These are phyloP conservation scores for Leishmania gerbilli DNA, from an alignment of 208 protist species.

Conservation along the genomic window DNA sequence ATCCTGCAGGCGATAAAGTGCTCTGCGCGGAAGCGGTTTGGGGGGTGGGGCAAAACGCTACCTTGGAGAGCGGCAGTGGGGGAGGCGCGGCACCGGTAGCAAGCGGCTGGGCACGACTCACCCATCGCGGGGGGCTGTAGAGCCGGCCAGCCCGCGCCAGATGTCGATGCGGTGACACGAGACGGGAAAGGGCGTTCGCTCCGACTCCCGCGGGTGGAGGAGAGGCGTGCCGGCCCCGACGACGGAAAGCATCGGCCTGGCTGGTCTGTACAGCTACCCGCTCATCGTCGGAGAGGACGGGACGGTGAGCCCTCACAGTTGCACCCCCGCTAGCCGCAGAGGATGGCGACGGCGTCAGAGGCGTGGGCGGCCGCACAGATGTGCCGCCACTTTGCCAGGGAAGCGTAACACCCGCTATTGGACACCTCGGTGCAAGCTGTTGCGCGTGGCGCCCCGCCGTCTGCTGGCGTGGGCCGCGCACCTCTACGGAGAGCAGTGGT, in stretches of 20 bases:
- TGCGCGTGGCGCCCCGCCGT: neutral
- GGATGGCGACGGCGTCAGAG: neutral
- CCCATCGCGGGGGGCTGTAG: constrained; percentile 12
- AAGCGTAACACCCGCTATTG: neutral
- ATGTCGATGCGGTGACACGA: neutral
- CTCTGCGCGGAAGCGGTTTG: neutral
- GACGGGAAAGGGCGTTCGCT: neutral
- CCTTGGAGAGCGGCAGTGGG: neutral
- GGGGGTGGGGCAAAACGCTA: neutral
- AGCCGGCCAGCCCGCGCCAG: constrained; percentile 5
- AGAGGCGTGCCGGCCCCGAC: constrained; percentile 13
- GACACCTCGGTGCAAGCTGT: neutral
- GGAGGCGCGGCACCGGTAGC: neutral
- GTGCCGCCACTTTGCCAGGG: neutral
- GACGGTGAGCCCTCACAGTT: neutral
- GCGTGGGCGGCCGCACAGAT: constrained; percentile 2
- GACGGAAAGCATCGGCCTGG: constrained; percentile 2
- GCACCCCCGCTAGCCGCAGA: neutral
- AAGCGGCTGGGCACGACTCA: neutral
- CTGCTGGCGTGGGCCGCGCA: neutral
- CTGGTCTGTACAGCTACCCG: neutral
- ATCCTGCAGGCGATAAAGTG: neutral
- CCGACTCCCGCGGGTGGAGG: neutral
- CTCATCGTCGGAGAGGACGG: neutral
- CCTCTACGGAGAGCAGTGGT: neutral